Conservation (phyloP, 225 moss, liverwort and hornwort genomes). For the Antitrichia curtipendula region DNA sequence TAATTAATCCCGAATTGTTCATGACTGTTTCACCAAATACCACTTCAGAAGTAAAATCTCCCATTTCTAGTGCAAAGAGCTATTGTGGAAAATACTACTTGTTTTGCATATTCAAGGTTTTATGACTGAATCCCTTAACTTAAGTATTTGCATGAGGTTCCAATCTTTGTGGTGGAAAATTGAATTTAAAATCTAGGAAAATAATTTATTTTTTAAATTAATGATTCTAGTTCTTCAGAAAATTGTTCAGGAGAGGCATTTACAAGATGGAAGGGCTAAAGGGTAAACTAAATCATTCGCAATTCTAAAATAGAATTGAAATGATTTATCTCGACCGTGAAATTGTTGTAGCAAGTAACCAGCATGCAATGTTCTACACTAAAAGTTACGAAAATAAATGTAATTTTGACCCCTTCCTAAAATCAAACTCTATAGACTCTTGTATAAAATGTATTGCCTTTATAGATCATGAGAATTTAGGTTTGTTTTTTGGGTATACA, state of each 20-base stretch:
- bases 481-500: fast-evolving
- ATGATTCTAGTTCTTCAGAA: neutral
- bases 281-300: neutral
- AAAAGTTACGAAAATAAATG: neutral
- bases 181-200: neutral
- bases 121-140: neutral
- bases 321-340: fast-evolving
- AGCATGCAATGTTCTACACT: neutral
- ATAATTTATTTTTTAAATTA: neutral
- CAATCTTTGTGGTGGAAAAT: neutral
- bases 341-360: neutral
- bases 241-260: too few species aligned
- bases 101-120: neutral
- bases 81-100: too few species aligned
- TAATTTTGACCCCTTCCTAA: neutral
- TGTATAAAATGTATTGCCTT: fast-evolving
- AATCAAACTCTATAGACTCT: neutral
- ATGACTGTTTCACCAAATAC: neutral
- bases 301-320: neutral
- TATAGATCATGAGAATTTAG: neutral
- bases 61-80: neutral
- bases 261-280: neutral
- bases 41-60: too few species aligned
- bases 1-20: neutral
- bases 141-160: neutral